Percentiles rank a stretch among this genome's conserved stretches.
These are phyloP conservation scores for Xylariaceae sp. DNA, from an alignment of 2,329 filamentous ascomycete genomes.

Conservation along the genomic window DNA sequence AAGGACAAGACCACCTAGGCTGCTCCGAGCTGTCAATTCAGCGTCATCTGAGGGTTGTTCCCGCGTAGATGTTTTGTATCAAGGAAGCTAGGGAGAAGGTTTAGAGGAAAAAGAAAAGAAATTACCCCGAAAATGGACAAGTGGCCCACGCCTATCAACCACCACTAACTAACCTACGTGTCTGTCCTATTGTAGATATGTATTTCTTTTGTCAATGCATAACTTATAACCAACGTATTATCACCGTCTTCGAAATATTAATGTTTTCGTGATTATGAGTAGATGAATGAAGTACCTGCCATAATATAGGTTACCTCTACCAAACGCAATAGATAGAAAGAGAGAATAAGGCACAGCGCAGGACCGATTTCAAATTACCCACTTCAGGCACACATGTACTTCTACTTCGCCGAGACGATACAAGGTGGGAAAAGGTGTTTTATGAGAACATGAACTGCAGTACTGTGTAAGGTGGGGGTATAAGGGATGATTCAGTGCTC, in stretches of 20 bases:
- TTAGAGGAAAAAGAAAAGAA: neutral
- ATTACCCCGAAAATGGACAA: conserved; percentile 17
- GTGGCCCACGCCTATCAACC: conserved; percentile 19
- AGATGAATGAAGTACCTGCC: too few species aligned
- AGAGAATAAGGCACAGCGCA: too few species aligned
- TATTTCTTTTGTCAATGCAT: conserved; percentile 27
- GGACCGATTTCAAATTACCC: too few species aligned
- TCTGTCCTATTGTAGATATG: conserved; percentile 30
- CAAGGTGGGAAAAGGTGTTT: too few species aligned
- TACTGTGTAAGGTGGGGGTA: too few species aligned
- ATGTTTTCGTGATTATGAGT: neutral
- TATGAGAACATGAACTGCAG: too few species aligned
- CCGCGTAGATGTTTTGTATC: conserved; percentile 1
- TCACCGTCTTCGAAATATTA: neutral
- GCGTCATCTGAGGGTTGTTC: neutral
- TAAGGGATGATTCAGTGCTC: too few species aligned
- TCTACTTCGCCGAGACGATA: too few species aligned
- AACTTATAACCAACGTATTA: neutral
- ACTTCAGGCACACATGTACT: too few species aligned
- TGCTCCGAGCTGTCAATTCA: conserved; percentile 3
- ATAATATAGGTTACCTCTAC: too few species aligned
- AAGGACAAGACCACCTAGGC: conserved; percentile 71
- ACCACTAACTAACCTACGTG: conserved; percentile 10
- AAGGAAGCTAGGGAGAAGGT: neutral
- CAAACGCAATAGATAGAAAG: too few species aligned